A percentile compares a stretch with the other conserved stretches of the same genome.
These are phyloP conservation scores for Meredithiella fracta DNA, from an alignment of 2,329 filamentous ascomycete species.

Conservation along the genomic window DNA sequence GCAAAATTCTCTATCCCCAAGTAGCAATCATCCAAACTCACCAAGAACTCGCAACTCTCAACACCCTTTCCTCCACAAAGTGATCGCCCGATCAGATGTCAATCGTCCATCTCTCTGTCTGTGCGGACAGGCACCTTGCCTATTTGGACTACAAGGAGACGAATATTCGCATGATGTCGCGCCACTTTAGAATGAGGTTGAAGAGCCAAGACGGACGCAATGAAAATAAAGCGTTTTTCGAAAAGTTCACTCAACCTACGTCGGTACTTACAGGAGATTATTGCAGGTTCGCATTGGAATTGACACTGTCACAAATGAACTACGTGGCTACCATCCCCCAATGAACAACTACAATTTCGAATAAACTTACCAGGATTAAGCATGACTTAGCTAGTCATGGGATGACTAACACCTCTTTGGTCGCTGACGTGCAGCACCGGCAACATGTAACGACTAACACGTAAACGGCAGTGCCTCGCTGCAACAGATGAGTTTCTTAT, in stretches of 20 bases:
- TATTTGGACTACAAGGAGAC: background rate
- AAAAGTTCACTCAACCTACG: background rate
- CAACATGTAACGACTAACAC: no score
- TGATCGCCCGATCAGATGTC: constrained; percentile 1
- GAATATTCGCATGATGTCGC: background rate
- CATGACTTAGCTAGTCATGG: background rate
- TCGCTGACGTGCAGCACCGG: no score
- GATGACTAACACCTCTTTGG: background rate
- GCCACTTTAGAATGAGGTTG: background rate
- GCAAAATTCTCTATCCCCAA: background rate
- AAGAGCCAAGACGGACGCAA: background rate
- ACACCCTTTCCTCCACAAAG: background rate
- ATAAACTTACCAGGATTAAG: background rate
- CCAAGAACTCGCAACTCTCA: background rate
- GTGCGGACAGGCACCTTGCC: background rate
- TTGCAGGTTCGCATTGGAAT: background rate
- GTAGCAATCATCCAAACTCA: background rate
- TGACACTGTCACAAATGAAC: no score
- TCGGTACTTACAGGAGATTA: background rate
- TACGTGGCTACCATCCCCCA: no score
- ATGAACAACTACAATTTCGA: background rate
- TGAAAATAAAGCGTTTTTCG: background rate
- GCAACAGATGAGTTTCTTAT: background rate
- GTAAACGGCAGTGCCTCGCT: background rate
- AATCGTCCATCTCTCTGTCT: background rate